Evolutionary conservation across 768 basidiomycete species (phyloP), one percentile per base, ranked within the genome.

Genomic region (Rhodosporidiobolus odoratus): DNA sequence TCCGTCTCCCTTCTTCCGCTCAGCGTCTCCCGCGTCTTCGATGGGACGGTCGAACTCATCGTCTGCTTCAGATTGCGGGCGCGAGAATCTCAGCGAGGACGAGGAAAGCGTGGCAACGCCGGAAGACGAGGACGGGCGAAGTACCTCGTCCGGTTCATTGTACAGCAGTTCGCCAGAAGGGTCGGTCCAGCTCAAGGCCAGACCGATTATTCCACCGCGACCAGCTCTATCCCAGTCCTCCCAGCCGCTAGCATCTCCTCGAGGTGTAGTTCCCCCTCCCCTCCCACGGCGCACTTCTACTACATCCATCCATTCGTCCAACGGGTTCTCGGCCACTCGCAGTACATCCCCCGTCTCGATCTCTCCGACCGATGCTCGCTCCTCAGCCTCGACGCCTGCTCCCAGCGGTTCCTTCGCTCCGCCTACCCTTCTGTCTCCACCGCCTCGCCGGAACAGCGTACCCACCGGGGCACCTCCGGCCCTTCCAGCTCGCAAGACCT

Each of bases 161-260:
- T 59, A 56, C 50, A 60, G 62, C 48, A 62, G 61, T 41, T 66
- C 71, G 25, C 35, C 58, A 2, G 58, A 65, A 2, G 63, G 30
- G 19, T 40, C 27, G 27, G 15, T 45, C 25, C 15, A n/a, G 43
- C 50, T n/a, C 38, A 40, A 43, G 17, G 32, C 37, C 8, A 61
- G 61, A 6, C 71, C 71, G 13, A 38, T 35, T 6, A 41, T 72
- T 4, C 71, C 71, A 1, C 71, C 71, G 10, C 71, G 71, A 37
- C 71, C 71, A 10, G n/a, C 8, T 0, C 40, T n/a, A 4, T 37
- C 32, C 32, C 30, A n/a, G 35, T 25, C 41, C 40, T 25, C 68
- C 25, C 48, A n/a, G n/a, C n/a, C n/a, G n/a, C n/a, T 25, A 15
- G 50, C 58, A 3, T n/a, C 53, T 12, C 62, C 58, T 54, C 58